A percentile compares a stretch with the other conserved stretches of the same genome.
These are phyloP conservation scores for Blakeslea trispora DNA, from an alignment of 371 early-diverging fungal genomes.

Conservation along the genomic window DNA sequence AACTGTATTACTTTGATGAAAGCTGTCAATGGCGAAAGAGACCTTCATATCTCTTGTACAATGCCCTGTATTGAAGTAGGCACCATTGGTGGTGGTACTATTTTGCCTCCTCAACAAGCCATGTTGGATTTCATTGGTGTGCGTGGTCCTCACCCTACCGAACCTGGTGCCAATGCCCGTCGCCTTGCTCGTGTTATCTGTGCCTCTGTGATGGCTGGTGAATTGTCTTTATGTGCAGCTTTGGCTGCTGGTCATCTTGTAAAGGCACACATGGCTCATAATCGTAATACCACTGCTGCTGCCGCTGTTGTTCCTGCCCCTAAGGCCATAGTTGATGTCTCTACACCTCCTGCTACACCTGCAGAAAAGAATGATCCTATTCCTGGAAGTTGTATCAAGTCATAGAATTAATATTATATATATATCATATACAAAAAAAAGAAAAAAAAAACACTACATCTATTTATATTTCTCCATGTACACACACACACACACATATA, in stretches of 20 bases:
- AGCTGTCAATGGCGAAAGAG: constrained; percentile 74
- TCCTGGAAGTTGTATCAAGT: constrained; percentile 25
- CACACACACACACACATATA: too few relatives aligned
- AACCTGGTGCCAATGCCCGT: constrained; percentile 88
- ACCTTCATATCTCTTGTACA: constrained; percentile 84
- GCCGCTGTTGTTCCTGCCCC: constrained; percentile 3
- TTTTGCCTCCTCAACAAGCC: constrained; percentile 82
- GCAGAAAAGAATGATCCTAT: constrained; percentile 17
- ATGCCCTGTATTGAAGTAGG: constrained; percentile 98
- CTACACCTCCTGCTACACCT: constrained; percentile 26
- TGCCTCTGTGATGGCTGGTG: constrained; percentile 95
- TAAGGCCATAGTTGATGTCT: constrained; percentile 7
- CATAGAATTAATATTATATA: constrained; percentile 7
- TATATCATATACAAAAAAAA: too few relatives aligned
- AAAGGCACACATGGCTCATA: constrained; percentile 82
- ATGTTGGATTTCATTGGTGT: constrained; percentile 90
- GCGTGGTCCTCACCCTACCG: constrained; percentile 77
- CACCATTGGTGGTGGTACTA: constrained; percentile 95
- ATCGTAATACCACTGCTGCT: constrained; percentile 52
- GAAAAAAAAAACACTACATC: too few relatives aligned
- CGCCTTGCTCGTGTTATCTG: constrained; percentile 87
- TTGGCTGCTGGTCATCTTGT: constrained; percentile 85
- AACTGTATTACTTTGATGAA: constrained; percentile 96
- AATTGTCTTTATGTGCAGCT: constrained; percentile 86
- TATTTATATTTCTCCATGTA: not conserved